Percentiles rank a stretch among this genome's conserved stretches.
Evolutionary conservation across 2,329 filamentous ascomycete genomes (phyloP).

Genomic region (Xylaria sp.): DNA sequence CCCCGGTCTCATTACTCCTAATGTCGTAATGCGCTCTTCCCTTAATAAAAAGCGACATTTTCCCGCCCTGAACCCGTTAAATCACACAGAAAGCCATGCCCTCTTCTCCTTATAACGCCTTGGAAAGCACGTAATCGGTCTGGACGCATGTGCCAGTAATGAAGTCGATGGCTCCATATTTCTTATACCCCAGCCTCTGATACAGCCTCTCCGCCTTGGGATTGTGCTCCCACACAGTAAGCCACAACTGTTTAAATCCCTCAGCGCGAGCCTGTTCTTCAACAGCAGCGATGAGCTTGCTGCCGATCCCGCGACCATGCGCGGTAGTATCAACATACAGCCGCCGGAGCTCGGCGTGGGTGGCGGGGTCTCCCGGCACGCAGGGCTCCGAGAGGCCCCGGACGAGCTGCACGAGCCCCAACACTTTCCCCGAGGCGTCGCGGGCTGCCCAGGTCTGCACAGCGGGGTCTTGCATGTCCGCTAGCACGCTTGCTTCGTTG

Average conservation of each 20-base stretch:
- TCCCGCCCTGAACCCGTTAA: not conserved
- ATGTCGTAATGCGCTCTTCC: too few species aligned
- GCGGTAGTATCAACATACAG: conserved; percentile 38
- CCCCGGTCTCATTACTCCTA: too few species aligned
- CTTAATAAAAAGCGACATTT: not conserved
- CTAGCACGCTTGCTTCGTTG: conserved; percentile 27
- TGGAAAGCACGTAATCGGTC: conserved; percentile 36
- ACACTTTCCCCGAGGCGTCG: conserved; percentile 27
- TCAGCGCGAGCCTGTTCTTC: conserved; percentile 36
- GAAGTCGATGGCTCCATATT: conserved; percentile 34
- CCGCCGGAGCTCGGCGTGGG: conserved; percentile 37
- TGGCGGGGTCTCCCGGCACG: conserved; percentile 28
- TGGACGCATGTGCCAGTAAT: conserved; percentile 32
- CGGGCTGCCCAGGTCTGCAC: conserved; percentile 35
- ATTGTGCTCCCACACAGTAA: conserved; percentile 41
- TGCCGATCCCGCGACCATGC: conserved; percentile 40
- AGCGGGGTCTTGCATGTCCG: conserved; percentile 31
- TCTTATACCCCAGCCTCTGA: conserved; percentile 32
- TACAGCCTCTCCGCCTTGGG: conserved; percentile 34
- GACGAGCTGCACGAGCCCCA: conserved; percentile 39
- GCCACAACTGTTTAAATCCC: conserved; percentile 37
- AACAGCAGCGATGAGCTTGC: conserved; percentile 34
- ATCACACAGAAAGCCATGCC: not conserved
- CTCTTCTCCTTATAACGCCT: conserved; percentile 28
- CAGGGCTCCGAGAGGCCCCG: conserved; percentile 30